Base-by-base conservation (phyloP, 176 grass and related monocot genomes). In the Eragrostis nindensis region DNA sequence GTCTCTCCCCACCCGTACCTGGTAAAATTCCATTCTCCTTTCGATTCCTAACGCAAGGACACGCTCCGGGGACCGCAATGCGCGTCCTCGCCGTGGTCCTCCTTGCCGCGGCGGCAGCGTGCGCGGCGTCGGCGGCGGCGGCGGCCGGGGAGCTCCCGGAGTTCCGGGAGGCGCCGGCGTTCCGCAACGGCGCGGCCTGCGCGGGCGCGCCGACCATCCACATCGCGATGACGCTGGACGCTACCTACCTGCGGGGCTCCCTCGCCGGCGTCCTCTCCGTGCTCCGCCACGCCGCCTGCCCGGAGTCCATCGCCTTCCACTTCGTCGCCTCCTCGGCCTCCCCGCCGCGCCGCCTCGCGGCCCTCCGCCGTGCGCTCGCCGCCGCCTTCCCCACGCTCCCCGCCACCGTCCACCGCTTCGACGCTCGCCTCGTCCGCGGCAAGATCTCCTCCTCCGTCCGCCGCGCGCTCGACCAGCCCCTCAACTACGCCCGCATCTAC, bases 401-500 rank as follows among this genome's bases (percentile, higher is more conserved):
- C 12, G 90, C 92, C 67, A 76, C 84, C 26, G 81, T 95, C 50
- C 89, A 95, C 84, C 92, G 92, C 68, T 99, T 99, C 76, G 92
- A 99, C 69, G 88, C 96, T 0, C 68, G 82, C 71, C 84, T 99
- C 39, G 96, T 95, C 77, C 84, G 96, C 46, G 93, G 90, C 68
- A 93, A 82, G 82, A 99, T 99, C 90, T 99, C 96, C 61, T 83
- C 90, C 29, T 95, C 92, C 3, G 96, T 99, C 30, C 96, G 96
- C 63, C 96, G 92, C 71, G 96, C 96, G 3, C 96, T 99, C 62
- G 96, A 99, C 84, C 96, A 99, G 84, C 96, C 96, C 36, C 88
- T 99, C 70, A 99, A 99, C 78, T 99, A 99, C 83, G 96, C 96
- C 3, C 96, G 96, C 84, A 99, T 99, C 87, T 99, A 99, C 88